Evolutionary conservation across 768 basidiomycete genomes (phyloP), one percentile per base, ranked within the genome.

Genomic region (Suillus subalutaceus): DNA sequence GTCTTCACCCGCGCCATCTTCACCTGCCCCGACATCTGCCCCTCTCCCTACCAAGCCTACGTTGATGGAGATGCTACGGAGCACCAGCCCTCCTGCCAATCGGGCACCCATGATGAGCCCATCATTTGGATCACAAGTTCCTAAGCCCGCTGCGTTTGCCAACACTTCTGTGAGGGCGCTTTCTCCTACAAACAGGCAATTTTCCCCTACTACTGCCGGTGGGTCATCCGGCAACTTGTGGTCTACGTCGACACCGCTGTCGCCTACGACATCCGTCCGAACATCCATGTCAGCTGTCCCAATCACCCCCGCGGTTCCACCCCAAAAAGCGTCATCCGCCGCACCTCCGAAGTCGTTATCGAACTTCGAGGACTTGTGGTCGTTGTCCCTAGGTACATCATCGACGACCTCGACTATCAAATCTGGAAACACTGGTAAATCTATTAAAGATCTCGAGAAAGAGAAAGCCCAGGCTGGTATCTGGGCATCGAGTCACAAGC

Each of bases 281-380:
- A 35, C 68, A 35, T 52, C 69, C 1, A 56, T 64, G 18, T 64
- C 67, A 26, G 40, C 66, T 32, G 48, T 53, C n/a, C 70, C 71
- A 38, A 69, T 76, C 10, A 68, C 60, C 4, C 57, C 68, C 30
- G 62, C 70, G 4, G 58, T 72, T n/a, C 53, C 72, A 18, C 53
- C 74, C 1, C 46, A 76, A 13, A 70, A 72, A 41, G 66, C 79
- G 20, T 69, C 75, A 40, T 65, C 79, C 18, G 73, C 80, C 20
- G 74, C 81, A 26, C 66, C 78, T 8, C 61, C 72, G 74, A 84
- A 72, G 71, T 88, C 44, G 72, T 75, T 65, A 79, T 85, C 65
- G 50, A 89, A 88, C 72, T 97, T 97, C 72, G 96, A 96, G 68
- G 96, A 97, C 74, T 76, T 97, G 69, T 97, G 93, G 92, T 86